Conservation (phyloP, 2,329 filamentous ascomycete species). For the Nigrospora sphaerica region DNA sequence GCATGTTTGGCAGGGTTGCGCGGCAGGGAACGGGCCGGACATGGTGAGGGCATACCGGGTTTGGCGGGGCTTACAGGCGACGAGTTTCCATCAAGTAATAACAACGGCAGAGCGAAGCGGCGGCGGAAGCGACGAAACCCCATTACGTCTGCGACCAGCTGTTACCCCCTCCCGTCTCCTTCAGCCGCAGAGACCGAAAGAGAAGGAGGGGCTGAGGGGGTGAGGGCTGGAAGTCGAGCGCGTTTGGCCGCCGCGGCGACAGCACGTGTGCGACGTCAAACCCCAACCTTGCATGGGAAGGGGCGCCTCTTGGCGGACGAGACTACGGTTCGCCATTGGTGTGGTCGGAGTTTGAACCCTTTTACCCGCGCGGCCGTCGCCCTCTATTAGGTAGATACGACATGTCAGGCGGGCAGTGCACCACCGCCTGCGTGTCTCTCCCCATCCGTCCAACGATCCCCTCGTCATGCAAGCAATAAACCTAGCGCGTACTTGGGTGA, state of each 20-base stretch:
- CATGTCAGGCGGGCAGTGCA: too few species aligned
- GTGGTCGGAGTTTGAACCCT: too few species aligned
- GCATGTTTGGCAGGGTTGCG: conserved; percentile 22
- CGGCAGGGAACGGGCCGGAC: conserved; percentile 2
- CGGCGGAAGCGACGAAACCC: neutral
- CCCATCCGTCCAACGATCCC: too few species aligned
- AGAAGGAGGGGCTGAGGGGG: neutral
- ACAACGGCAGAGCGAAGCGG: neutral
- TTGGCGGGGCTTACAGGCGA: neutral
- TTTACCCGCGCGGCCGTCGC: too few species aligned
- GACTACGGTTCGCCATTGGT: too few species aligned
- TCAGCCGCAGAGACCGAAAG: conserved; percentile 1
- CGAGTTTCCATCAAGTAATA: conserved; percentile 1
- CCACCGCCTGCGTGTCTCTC: too few species aligned
- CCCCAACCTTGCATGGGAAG: too few species aligned
- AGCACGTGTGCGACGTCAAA: too few species aligned
- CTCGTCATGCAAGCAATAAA: too few species aligned
- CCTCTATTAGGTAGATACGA: too few species aligned
- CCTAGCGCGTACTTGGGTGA: too few species aligned
- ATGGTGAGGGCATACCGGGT: neutral
- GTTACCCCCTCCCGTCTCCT: neutral
- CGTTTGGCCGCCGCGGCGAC: neutral
- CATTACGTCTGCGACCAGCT: neutral
- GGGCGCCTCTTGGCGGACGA: too few species aligned
- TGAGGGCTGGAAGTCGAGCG: neutral